Conservation (phyloP, 345 rosid species). For the Psidium friedrichsthalianum region DNA sequence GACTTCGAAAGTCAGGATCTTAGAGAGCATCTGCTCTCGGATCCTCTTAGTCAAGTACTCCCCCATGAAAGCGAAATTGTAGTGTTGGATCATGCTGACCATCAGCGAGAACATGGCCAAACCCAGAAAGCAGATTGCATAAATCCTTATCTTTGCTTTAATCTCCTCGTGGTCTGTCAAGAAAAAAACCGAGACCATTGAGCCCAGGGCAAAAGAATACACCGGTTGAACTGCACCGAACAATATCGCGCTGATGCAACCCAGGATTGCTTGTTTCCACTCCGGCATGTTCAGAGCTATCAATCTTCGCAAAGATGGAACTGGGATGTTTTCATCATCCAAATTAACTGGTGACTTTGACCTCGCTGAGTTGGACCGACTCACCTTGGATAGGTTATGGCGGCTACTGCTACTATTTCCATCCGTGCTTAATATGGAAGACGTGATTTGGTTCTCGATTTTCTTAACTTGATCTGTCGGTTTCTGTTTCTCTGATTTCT, state of each 20-base stretch:
- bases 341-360: slow-evolving; percentile 1
- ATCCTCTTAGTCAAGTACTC: slow-evolving; percentile 52
- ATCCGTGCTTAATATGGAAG: slow-evolving; percentile 24
- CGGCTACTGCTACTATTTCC: slow-evolving; percentile 17
- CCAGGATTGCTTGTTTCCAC: slow-evolving; percentile 54
- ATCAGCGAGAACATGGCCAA: slow-evolving; percentile 31
- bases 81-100: slow-evolving; percentile 45
- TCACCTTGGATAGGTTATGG: slow-evolving; percentile 31
- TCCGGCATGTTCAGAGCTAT: slow-evolving; percentile 50
- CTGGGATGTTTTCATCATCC: slow-evolving; percentile 9
- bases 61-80: slow-evolving; percentile 55
- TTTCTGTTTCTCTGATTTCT: slow-evolving; percentile 25
- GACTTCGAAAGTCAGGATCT: slow-evolving; percentile 56
- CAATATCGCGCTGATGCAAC: slow-evolving; percentile 38
- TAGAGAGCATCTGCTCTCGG: slow-evolving; percentile 56
- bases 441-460: not conserved
- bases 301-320: slow-evolving; percentile 47
- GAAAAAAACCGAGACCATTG: slow-evolving; percentile 42
- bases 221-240: slow-evolving; percentile 58
- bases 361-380: slow-evolving; percentile 44
- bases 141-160: slow-evolving; percentile 35
- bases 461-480: not conserved
- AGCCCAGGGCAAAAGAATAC: slow-evolving; percentile 36
- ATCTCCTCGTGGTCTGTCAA: slow-evolving; percentile 35
- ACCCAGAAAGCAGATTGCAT: slow-evolving; percentile 32